These are phyloP conservation scores for Erysimum cheiri DNA, from an alignment of 441 rosid species.

Conservation along the genomic window DNA sequence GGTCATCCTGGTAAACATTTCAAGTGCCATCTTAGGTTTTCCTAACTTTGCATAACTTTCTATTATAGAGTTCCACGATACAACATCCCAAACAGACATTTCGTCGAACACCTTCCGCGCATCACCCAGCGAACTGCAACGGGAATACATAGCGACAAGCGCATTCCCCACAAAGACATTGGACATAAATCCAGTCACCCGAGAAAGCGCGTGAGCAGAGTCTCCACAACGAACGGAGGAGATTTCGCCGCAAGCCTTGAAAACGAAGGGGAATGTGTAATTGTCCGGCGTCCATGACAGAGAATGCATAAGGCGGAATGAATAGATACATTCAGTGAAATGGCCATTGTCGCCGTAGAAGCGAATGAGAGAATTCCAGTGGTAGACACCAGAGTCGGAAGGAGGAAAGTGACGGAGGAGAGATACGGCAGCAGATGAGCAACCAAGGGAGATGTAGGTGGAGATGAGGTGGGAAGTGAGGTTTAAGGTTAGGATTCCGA, in stretches of 20 bases:
- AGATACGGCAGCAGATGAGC: slow-evolving; percentile 57
- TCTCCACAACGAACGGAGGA: slow-evolving; percentile 51
- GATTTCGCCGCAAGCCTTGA: slow-evolving; percentile 78
- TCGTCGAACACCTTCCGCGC: slow-evolving; percentile 80
- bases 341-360: slow-evolving; percentile 47
- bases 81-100: slow-evolving; percentile 68
- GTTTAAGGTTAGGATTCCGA: slow-evolving; percentile 47
- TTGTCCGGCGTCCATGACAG: slow-evolving; percentile 77
- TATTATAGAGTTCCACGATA: slow-evolving; percentile 87
- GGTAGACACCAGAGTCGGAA: slow-evolving; percentile 59
- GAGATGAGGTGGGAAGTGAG: slow-evolving; percentile 62
- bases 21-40: slow-evolving; percentile 50
- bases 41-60: slow-evolving; percentile 62
- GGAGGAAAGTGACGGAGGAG: slow-evolving; percentile 63
- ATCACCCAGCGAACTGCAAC: slow-evolving; percentile 56
- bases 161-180: slow-evolving; percentile 84
- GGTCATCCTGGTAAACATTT: slow-evolving; percentile 62
- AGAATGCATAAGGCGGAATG: slow-evolving; percentile 56
- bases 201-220: slow-evolving; percentile 59
- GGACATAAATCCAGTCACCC: slow-evolving; percentile 53
- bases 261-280: slow-evolving; percentile 79
- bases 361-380: slow-evolving; percentile 81
- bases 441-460: slow-evolving; percentile 64
- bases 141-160: slow-evolving; percentile 65
- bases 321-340: slow-evolving; percentile 45